Conservation (phyloP, 2,329 filamentous ascomycete genomes). For the Aspergillus flavus region DNA sequence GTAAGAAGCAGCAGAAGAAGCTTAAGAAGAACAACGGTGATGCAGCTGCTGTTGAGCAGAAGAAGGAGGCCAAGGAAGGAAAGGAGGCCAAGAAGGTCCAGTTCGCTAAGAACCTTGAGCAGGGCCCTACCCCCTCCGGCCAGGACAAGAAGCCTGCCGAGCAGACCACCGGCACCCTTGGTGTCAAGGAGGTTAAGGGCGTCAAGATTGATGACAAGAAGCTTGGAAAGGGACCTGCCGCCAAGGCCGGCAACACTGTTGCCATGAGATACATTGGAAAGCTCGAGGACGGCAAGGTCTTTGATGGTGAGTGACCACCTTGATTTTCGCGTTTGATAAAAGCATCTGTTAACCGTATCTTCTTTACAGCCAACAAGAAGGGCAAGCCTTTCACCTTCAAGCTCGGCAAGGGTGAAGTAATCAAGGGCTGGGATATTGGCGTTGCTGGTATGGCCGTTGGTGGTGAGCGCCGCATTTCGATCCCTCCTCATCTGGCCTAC, state of each 20-base stretch:
- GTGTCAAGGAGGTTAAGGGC: slow-evolving; percentile 79
- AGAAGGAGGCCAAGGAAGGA: slow-evolving; percentile 55
- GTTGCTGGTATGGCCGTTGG: slow-evolving; percentile 89
- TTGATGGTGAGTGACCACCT: slow-evolving; percentile 70
- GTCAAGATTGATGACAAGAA: slow-evolving; percentile 97
- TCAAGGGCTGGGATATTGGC: slow-evolving; percentile 98
- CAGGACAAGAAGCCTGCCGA: slow-evolving; percentile 48
- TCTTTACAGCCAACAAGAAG: slow-evolving; percentile 84
- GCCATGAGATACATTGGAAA: slow-evolving; percentile 99
- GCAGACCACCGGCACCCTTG: slow-evolving; percentile 61
- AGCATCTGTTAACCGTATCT: slow-evolving; percentile 9
- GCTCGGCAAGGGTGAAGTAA: slow-evolving; percentile 91
- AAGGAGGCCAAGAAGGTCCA: slow-evolving; percentile 92
- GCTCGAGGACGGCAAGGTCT: slow-evolving; percentile 89
- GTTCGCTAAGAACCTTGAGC: slow-evolving; percentile 98
- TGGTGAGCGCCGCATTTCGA: slow-evolving; percentile 88
- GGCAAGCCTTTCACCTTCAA: slow-evolving; percentile 97
- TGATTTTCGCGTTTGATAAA: not conserved
- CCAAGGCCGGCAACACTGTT: slow-evolving; percentile 87
- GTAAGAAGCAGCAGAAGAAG: slow-evolving; percentile 98
- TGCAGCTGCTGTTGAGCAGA: slow-evolving; percentile 64
- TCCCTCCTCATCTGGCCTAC: slow-evolving; percentile 86
- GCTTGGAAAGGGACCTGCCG: slow-evolving; percentile 77
- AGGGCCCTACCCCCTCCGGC: slow-evolving; percentile 80
- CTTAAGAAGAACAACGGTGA: slow-evolving; percentile 98